Percentiles rank a stretch among this genome's conserved stretches.
Evolutionary conservation across 2,329 filamentous ascomycete genomes (phyloP).

Genomic region (Cercospora zeae-maydis): DNA sequence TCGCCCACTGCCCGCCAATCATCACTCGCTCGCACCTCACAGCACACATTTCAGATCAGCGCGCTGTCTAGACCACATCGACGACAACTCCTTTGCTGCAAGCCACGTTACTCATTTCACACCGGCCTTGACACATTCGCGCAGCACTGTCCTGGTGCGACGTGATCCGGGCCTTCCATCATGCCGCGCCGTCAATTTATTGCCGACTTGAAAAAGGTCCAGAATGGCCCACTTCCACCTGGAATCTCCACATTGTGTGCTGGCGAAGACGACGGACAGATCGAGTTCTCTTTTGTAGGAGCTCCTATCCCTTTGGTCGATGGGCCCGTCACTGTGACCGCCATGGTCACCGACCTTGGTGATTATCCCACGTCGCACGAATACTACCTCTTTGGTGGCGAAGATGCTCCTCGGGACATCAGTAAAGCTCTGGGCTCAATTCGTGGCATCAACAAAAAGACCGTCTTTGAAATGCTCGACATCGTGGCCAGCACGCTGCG

Average conservation of each 20-base stretch:
- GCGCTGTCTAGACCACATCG: neutral
- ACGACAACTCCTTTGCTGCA: neutral
- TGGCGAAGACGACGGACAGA: constrained; percentile 68
- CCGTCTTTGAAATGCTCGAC: constrained; percentile 49
- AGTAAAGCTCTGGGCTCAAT: constrained; percentile 45
- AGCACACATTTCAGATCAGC: neutral
- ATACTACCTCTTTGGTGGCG: constrained; percentile 56
- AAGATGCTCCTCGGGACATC: constrained; percentile 45
- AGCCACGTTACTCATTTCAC: neutral
- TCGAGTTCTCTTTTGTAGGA: constrained; percentile 58
- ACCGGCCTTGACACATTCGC: neutral
- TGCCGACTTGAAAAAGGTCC: constrained; percentile 52
- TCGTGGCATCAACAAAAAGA: constrained; percentile 46
- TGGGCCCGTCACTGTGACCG: constrained; percentile 39
- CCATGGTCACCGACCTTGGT: constrained; percentile 49
- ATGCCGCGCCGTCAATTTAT: constrained; percentile 68
- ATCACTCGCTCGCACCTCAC: neutral
- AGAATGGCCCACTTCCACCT: constrained; percentile 39
- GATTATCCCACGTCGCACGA: constrained; percentile 58
- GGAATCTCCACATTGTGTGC: constrained; percentile 54
- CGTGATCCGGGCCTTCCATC: constrained; percentile 13
- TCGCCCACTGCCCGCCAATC: neutral
- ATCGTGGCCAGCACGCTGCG: constrained; percentile 44
- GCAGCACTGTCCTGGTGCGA: neutral
- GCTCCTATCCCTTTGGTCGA: constrained; percentile 11